These are phyloP conservation scores for Lentithecium fluviatile DNA, from an alignment of 495 filamentous ascomycete species.

Conservation along the genomic window DNA sequence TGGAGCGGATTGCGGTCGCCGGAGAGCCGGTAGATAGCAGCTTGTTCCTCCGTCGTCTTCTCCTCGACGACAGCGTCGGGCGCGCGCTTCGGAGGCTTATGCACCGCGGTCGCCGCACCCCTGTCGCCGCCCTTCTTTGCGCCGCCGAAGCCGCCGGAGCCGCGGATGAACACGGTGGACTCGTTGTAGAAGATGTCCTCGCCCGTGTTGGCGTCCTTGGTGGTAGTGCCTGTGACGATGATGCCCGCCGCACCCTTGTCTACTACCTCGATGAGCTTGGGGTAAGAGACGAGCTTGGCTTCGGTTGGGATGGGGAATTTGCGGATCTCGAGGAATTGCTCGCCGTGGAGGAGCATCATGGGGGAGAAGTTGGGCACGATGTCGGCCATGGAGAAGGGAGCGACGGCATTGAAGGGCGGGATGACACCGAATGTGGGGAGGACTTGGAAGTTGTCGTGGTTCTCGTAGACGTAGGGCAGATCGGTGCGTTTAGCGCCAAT, in stretches of 20 bases:
- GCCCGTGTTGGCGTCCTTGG: conserved; percentile 72
- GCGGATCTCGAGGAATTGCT: conserved; percentile 95
- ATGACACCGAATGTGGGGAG: conserved; percentile 94
- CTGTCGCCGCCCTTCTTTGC: conserved; percentile 74
- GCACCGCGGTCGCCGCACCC: conserved; percentile 72
- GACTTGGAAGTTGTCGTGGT: conserved; percentile 83
- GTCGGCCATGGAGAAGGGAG: conserved; percentile 77
- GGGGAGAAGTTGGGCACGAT: conserved; percentile 92
- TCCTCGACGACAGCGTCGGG: conserved; percentile 84
- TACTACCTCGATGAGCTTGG: conserved; percentile 86
- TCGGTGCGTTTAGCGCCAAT: conserved; percentile 92
- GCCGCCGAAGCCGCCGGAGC: conserved; percentile 89
- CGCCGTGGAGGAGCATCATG: conserved; percentile 99
- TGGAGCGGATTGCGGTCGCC: conserved; percentile 94
- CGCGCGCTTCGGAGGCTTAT: conserved; percentile 72
- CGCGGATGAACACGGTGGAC: conserved; percentile 84
- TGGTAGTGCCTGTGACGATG: conserved; percentile 74
- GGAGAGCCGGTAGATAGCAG: conserved; percentile 88
- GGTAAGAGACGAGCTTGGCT: conserved; percentile 74
- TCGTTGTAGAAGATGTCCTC: conserved; percentile 98
- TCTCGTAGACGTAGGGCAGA: conserved; percentile 83
- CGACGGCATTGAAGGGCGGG: conserved; percentile 81
- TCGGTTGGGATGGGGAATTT: conserved; percentile 92
- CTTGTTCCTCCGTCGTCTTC: conserved; percentile 90
- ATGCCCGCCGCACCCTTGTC: conserved; percentile 94